Percentiles rank a stretch among this genome's conserved stretches.
These are phyloP conservation scores for Ascochyta koolunga DNA, from an alignment of 2,329 filamentous ascomycete genomes.

Conservation along the genomic window DNA sequence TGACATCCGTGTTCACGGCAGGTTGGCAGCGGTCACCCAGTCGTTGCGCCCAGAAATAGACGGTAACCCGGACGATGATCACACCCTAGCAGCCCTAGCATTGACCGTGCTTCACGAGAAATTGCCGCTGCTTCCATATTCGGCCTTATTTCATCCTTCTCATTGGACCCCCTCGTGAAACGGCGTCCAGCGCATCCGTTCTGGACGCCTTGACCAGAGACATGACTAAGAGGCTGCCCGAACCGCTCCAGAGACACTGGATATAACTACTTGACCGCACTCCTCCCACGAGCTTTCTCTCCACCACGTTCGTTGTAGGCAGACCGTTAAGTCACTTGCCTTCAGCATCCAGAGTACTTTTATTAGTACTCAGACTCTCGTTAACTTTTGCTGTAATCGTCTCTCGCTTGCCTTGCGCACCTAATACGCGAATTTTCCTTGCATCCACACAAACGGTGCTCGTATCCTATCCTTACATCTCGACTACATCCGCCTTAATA, in stretches of 20 bases:
- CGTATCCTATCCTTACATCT: slow-evolving; percentile 8
- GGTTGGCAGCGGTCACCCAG: slow-evolving; percentile 23
- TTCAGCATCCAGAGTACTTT: slow-evolving; percentile 25
- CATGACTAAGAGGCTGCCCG: slow-evolving; percentile 19
- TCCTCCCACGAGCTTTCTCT: slow-evolving; percentile 19
- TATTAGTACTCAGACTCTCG: slow-evolving; percentile 21
- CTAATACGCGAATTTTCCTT: slow-evolving; percentile 14
- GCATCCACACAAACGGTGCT: slow-evolving; percentile 13
- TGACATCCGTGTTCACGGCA: slow-evolving; percentile 11
- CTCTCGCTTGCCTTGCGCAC: slow-evolving; percentile 18
- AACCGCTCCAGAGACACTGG: slow-evolving; percentile 16
- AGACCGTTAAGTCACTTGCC: slow-evolving; percentile 33
- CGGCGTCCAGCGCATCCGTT: slow-evolving; percentile 17
- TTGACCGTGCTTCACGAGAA: slow-evolving; percentile 31
- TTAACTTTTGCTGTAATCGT: slow-evolving; percentile 19
- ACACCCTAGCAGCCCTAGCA: slow-evolving; percentile 21
- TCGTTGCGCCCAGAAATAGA: slow-evolving; percentile 36
- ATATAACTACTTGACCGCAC: slow-evolving; percentile 29
- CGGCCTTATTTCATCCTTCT: slow-evolving; percentile 9
- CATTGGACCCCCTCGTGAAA: slow-evolving; percentile 12
- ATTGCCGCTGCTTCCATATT: slow-evolving; percentile 35
- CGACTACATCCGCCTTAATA: slow-evolving; percentile 7
- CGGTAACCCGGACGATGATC: slow-evolving; percentile 30
- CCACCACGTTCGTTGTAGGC: slow-evolving; percentile 33
- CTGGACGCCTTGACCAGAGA: slow-evolving; percentile 17